Percentiles rank a stretch among this genome's conserved stretches.
Conservation (phyloP, 2,329 filamentous ascomycete genomes). For the Onygenales sp. region DNA sequence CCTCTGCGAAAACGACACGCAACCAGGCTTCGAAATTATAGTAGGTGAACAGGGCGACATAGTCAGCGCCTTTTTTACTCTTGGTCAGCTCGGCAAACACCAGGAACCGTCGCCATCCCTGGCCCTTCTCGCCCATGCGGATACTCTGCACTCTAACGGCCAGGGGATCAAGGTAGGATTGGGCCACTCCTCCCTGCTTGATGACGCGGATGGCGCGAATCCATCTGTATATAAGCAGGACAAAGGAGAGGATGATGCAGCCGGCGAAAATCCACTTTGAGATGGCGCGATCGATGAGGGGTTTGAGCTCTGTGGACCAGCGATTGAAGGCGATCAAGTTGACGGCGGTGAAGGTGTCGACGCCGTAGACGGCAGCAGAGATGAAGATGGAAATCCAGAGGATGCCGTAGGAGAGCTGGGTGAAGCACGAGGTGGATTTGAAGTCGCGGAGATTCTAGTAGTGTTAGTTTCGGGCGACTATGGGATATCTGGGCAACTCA, state of each 20-base stretch:
- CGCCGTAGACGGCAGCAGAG: conserved; percentile 73
- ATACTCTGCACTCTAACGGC: conserved; percentile 78
- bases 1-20: conserved; percentile 80
- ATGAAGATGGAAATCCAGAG: conserved; percentile 71
- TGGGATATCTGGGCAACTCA: conserved; percentile 35
- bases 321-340: conserved; percentile 81
- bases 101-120: conserved; percentile 82
- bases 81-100: conserved; percentile 87
- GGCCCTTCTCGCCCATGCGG: conserved; percentile 56
- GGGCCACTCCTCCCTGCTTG: conserved; percentile 72
- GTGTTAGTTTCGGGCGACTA: not conserved
- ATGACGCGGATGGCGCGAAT: conserved; percentile 73
- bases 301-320: conserved; percentile 78
- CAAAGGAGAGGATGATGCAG: conserved; percentile 84
- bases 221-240: conserved; percentile 73
- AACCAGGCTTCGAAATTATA: conserved; percentile 78
- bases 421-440: conserved; percentile 68
- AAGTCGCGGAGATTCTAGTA: conserved; percentile 59
- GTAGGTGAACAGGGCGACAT: conserved; percentile 83
- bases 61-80: conserved; percentile 82
- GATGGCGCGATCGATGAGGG: conserved; percentile 63
- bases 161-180: conserved; percentile 82
- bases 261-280: conserved; percentile 92
- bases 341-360: conserved; percentile 88
- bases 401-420: conserved; percentile 71